Conservation (phyloP, 192 early-diverging fungal genomes). For the Backusella circina region DNA sequence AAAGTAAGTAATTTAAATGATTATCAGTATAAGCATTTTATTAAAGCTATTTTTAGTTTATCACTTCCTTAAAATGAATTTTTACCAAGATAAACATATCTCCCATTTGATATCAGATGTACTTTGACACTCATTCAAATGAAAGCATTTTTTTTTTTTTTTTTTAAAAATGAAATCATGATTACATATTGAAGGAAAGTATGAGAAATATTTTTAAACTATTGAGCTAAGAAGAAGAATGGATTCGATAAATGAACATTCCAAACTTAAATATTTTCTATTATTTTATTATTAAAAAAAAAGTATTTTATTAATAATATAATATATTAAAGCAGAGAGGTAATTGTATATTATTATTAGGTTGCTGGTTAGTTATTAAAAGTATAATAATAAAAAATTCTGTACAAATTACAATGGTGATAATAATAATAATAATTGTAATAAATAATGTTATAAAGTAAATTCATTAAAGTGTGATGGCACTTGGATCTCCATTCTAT, state of each 20-base stretch:
- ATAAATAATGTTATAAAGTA: neutral
- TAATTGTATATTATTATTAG: neutral
- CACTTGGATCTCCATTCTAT: constrained; percentile 36
- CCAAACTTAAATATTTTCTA: constrained; percentile 2
- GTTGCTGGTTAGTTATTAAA: neutral
- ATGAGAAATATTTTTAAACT: neutral
- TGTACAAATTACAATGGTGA: constrained; percentile 1
- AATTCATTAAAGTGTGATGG: constrained; percentile 22
- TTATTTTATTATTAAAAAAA: neutral
- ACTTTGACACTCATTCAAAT: neutral
- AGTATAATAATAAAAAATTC: neutral
- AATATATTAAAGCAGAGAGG: neutral
- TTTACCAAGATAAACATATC: neutral
- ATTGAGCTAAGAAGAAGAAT: neutral
- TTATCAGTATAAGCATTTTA: no score
- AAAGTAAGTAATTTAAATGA: no score
- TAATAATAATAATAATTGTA: constrained; percentile 4
- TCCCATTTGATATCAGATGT: neutral
- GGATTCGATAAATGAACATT: neutral
- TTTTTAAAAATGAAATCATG: neutral
- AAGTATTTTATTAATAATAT: neutral
- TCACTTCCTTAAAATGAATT: neutral
- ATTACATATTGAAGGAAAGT: neutral
- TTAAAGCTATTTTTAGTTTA: neutral
- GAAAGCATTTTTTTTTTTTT: neutral